Conservation (phyloP, 805 yeast species). For the Clavispora phyllophila region DNA sequence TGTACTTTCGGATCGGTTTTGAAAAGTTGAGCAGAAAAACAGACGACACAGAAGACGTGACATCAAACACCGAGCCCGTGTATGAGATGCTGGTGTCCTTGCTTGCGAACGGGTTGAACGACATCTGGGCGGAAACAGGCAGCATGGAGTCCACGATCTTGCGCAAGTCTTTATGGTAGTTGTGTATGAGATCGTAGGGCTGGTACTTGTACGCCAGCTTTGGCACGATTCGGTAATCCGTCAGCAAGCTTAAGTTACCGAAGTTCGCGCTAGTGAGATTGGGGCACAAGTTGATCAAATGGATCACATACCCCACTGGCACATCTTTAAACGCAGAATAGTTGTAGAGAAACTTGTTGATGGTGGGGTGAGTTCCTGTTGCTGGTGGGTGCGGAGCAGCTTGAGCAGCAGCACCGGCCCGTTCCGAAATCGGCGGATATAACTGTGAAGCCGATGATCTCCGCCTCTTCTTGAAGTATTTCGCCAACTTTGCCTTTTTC, state of each 20-base stretch:
- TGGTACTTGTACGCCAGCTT: conserved; percentile 32
- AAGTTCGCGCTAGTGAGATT: conserved; percentile 53
- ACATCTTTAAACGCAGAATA: conserved; percentile 68
- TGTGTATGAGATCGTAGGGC: conserved; percentile 34
- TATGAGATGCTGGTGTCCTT: not conserved
- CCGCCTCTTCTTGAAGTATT: conserved; percentile 15
- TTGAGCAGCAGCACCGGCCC: no score
- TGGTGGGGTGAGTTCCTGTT: conserved; percentile 43
- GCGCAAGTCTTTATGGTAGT: conserved; percentile 30
- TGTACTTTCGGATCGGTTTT: conserved; percentile 30
- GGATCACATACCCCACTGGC: conserved; percentile 73
- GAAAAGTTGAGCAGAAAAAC: conserved; percentile 22
- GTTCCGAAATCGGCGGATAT: not conserved
- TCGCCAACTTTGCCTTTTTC: conserved; percentile 11
- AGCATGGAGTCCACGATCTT: conserved; percentile 18
- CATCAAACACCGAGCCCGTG: not conserved
- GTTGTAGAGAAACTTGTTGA: conserved; percentile 55
- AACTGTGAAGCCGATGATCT: not conserved
- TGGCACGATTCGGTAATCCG: conserved; percentile 55
- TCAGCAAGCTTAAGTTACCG: conserved; percentile 56
- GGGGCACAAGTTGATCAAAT: conserved; percentile 62
- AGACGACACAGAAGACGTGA: conserved; percentile 12
- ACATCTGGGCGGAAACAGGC: conserved; percentile 1
- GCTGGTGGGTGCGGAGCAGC: not conserved
- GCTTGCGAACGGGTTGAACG: conserved; percentile 1